Conservation (phyloP, 148 eudicot species). For the Selenicereus undatus region DNA sequence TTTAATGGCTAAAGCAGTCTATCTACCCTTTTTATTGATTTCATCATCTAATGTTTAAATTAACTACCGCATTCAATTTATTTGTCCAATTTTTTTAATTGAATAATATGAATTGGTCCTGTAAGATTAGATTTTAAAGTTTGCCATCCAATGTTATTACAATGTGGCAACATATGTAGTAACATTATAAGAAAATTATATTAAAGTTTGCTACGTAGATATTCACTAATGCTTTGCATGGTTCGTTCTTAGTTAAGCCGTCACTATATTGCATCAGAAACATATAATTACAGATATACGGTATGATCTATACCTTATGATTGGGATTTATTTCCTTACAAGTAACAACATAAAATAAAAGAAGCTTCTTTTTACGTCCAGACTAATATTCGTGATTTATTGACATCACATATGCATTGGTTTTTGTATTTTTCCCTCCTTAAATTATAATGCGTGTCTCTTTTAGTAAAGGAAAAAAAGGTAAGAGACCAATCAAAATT, state of each 20-base stretch:
- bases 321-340: background rate
- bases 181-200: no score
- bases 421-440: background rate
- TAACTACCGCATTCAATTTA: background rate
- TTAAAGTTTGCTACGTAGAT: no score
- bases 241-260: no score
- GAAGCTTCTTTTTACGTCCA: background rate
- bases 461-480: background rate
- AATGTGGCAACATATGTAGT: no score
- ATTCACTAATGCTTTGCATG: no score
- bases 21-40: background rate
- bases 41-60: background rate
- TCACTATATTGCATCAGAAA: no score
- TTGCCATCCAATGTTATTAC: no score
- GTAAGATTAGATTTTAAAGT: no score
- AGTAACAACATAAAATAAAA: no score
- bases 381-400: background rate
- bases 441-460: background rate
- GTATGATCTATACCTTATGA: no score
- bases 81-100: background rate
- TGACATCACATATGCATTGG: background rate
- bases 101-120: no score
- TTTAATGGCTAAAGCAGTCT: conserved; percentile 4
- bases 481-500: background rate
- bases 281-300: no score